Evolutionary conservation across 805 yeast genomes (phyloP).

Genomic region (Candida glaebosa): DNA sequence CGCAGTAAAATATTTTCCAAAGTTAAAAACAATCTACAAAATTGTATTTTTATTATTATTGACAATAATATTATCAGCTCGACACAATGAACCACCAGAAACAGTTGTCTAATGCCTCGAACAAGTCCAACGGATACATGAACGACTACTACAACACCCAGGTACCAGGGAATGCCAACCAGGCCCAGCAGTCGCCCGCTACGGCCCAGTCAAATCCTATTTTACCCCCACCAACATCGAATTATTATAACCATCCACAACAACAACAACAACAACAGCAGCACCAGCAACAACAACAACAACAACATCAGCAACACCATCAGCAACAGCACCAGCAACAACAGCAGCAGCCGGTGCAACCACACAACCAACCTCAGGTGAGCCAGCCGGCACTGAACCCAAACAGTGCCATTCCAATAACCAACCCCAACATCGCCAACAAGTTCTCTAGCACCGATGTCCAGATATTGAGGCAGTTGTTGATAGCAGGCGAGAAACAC

Average conservation of each 20-base stretch:
- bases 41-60: not conserved
- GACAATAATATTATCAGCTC: not conserved
- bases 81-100: conserved; percentile 3
- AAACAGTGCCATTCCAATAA: conserved; percentile 4
- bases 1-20: not conserved
- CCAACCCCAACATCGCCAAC: conserved; percentile 9
- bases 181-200: conserved; percentile 1
- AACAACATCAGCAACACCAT: conserved; percentile 11
- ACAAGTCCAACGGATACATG: conserved; percentile 5
- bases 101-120: conserved; percentile 3
- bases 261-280: conserved; percentile 7
- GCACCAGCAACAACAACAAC: conserved; percentile 6
- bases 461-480: conserved; percentile 43
- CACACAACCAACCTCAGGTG: conserved; percentile 7
- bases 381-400: conserved; percentile 4
- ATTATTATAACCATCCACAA: conserved; percentile 5
- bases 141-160: conserved; percentile 4
- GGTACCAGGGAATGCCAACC: not conserved
- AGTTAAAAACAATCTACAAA: not conserved
- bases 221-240: conserved; percentile 3
- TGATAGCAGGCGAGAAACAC: conserved; percentile 51
- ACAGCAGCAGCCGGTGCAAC: conserved; percentile 5
- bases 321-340: conserved; percentile 5
- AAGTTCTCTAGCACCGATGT: conserved; percentile 44
- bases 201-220: conserved; percentile 5